Conservation (phyloP, 371 early-diverging fungal genomes). For the Mortierella sp. region DNA sequence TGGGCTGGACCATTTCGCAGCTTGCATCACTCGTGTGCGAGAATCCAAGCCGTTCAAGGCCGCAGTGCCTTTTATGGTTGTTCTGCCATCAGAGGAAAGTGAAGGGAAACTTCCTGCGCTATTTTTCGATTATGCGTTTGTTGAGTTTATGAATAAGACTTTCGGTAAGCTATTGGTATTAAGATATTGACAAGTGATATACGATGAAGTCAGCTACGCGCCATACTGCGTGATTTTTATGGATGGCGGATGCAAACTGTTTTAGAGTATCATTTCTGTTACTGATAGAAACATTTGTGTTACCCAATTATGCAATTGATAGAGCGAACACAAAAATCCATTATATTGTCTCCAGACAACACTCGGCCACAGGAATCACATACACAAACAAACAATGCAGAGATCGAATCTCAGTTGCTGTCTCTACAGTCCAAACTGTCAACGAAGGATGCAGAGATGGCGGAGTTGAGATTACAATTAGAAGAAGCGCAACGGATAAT, state of each 20-base stretch:
- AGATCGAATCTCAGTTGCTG: slow-evolving; percentile 55
- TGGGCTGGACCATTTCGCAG: slow-evolving; percentile 85
- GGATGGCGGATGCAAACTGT: no score
- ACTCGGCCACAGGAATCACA: slow-evolving; percentile 9
- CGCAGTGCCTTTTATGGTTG: slow-evolving; percentile 71
- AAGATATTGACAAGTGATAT: no score
- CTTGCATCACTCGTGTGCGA: slow-evolving; percentile 84
- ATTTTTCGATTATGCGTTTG: slow-evolving; percentile 85
- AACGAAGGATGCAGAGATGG: slow-evolving; percentile 55
- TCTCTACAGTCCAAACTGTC: slow-evolving; percentile 36
- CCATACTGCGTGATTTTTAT: no score
- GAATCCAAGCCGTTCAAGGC: slow-evolving; percentile 86
- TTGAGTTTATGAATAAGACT: slow-evolving; percentile 83
- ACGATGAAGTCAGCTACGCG: no score
- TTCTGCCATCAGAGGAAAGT: slow-evolving; percentile 61
- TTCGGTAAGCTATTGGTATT: slow-evolving; percentile 69
- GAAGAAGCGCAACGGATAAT: slow-evolving; percentile 24
- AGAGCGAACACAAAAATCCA: slow-evolving; percentile 52
- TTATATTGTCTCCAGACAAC: slow-evolving; percentile 32
- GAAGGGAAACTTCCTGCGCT: slow-evolving; percentile 67
- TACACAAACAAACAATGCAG: slow-evolving; percentile 19
- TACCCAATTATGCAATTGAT: not conserved
- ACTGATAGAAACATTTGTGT: not conserved
- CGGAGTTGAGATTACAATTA: slow-evolving; percentile 36
- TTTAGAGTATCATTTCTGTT: no score